Base-by-base conservation (phyloP, 345 rosid species). In the Garcia nutans region DNA sequence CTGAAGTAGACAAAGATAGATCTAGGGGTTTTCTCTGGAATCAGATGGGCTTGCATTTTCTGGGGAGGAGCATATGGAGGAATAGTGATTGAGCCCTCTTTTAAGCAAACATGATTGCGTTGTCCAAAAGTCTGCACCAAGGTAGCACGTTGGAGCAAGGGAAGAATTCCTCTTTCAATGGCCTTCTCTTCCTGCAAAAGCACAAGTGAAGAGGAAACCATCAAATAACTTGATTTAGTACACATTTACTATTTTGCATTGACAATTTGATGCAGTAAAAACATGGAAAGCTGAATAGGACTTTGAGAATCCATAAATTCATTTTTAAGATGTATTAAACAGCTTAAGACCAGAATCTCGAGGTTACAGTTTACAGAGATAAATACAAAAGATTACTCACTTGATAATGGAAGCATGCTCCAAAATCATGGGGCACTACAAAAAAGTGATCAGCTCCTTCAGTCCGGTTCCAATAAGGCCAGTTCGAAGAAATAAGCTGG, bases 11-110 rank as follows among this genome's bases (percentile, higher is more conserved):
- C 97, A 76, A 93, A 95, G 82, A 95, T 95, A 74, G 99, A 90
- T 16, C 98, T 88, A 0, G 97, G 96, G 66, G 84, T 88, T 52
- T 90, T 92, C 20, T 78, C 88, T 22, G 97, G 91, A 84, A 95
- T 93, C 60, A 82, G 87, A 83, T 88, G 98, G 58, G 96, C 79
- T 70, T 89, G 91, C 96, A 95, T 95, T 82, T 95, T 95, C 76
- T 91, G 98, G 16, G 97, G 94, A 8, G 99, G 99, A 56, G 99
- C 98, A 85, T 86, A 95, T 44, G 98, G 98, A 26, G 99, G 99
- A 79, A 91, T 86, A 24, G 91, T 95, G 74, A 95, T 93, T 2
- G 98, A 91, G 70, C 98, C 98, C 56, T 88, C 80, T 13, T 91
- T 91, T 75, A 90, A 83, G 85, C 98, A 93, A 67, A 95, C 99